Percentiles rank a stretch among this genome's conserved stretches.
These are phyloP conservation scores for Pyrenochaeta sp. DNA, from an alignment of 2,329 filamentous ascomycete genomes.

Conservation along the genomic window DNA sequence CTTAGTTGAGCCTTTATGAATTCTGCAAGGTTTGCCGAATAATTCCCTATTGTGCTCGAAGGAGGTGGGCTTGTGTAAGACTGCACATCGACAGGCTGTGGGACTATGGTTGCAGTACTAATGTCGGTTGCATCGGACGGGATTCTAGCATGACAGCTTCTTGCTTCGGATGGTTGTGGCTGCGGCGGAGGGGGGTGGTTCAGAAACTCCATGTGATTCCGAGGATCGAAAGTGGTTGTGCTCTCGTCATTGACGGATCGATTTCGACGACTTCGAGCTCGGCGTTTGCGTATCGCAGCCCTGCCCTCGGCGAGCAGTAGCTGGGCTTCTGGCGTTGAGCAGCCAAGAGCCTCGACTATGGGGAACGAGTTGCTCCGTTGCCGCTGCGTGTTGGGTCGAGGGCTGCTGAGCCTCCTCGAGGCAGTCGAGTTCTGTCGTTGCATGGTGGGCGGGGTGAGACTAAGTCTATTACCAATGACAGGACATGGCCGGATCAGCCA, in stretches of 20 bases:
- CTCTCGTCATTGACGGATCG: conserved; percentile 27
- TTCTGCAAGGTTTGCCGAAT: conserved; percentile 46
- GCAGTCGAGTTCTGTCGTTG: conserved; percentile 35
- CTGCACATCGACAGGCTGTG: conserved; percentile 13
- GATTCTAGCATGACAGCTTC: conserved; percentile 31
- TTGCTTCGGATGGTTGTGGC: conserved; percentile 12
- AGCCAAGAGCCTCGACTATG: conserved; percentile 43
- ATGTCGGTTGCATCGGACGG: conserved; percentile 40
- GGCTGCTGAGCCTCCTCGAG: conserved; percentile 20
- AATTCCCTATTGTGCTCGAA: conserved; percentile 37
- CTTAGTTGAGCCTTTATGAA: conserved; percentile 45
- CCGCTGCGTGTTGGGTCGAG: conserved; percentile 32
- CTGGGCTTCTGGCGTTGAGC: conserved; percentile 45
- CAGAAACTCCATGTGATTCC: conserved; percentile 43
- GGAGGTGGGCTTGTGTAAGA: conserved; percentile 8
- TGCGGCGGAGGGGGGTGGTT: conserved; percentile 16
- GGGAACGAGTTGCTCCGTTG: conserved; percentile 47
- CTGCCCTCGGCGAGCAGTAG: conserved; percentile 45
- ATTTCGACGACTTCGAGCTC: conserved; percentile 28
- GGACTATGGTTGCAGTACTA: conserved; percentile 39
- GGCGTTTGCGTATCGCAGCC: conserved; percentile 43
- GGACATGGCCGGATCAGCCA: conserved; percentile 33
- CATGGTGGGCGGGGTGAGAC: conserved; percentile 30
- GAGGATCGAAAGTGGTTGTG: conserved; percentile 33
- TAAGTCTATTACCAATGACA: conserved; percentile 20